A percentile compares a stretch with the other conserved stretches of the same genome.
phyloP scores from a whole-genome alignment of 169 alveolate species.

The Plasmodium gonderi region DNA sequence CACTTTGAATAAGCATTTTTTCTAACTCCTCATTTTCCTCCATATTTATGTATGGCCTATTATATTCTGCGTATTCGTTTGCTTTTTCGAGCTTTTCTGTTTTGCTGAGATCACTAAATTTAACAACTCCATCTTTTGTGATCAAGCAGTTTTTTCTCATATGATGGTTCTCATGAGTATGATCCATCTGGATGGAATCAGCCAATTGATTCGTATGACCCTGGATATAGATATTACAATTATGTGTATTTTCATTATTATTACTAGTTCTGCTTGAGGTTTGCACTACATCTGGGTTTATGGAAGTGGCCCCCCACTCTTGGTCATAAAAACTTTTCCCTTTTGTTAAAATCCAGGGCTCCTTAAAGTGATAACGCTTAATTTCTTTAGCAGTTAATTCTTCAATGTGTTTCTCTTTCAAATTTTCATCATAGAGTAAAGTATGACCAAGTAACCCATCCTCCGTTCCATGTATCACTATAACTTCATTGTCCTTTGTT shows the following conservation, averaged over 20 bases:
- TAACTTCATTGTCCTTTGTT: slow-evolving; percentile 76
- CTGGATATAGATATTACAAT: no score
- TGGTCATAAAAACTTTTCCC: slow-evolving; percentile 10
- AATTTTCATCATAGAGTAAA: background rate
- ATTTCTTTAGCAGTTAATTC: slow-evolving; percentile 56
- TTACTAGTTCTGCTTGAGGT: background rate
- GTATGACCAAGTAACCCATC: slow-evolving; percentile 48
- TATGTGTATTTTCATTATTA: background rate
- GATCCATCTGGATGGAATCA: background rate
- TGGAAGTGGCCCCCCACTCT: no score
- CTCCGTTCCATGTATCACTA: slow-evolving; percentile 81
- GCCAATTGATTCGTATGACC: no score
- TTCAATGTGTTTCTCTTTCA: slow-evolving; percentile 16
- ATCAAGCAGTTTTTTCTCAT: background rate
- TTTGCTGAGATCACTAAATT: slow-evolving; percentile 6
- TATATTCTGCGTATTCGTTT: slow-evolving; percentile 20
- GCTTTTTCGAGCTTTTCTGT: background rate
- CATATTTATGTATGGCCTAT: slow-evolving; percentile 9
- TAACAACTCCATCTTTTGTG: background rate
- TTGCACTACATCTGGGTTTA: background rate
- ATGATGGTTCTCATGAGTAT: background rate
- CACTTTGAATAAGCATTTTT: slow-evolving; percentile 4
- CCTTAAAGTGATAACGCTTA: slow-evolving; percentile 36
- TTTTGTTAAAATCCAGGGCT: slow-evolving; percentile 42
- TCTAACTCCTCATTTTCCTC: slow-evolving; percentile 52